Conservation (phyloP, 2,329 filamentous ascomycete species). For the Trichophyton benhamiae region DNA sequence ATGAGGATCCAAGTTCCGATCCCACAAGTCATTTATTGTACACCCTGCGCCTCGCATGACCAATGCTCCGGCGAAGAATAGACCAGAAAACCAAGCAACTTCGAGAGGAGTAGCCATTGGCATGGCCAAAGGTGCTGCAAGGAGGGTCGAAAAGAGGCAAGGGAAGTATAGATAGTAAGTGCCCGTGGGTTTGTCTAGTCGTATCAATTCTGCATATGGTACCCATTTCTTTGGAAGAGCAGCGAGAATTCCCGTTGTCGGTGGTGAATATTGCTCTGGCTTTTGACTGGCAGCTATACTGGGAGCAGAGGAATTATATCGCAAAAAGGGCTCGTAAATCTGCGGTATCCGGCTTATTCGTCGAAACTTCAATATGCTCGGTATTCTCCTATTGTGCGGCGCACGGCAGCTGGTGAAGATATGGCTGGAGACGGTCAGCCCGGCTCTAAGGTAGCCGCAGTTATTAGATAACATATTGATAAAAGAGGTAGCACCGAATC, state of each 20-base stretch:
- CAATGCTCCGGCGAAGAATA: conserved; percentile 34
- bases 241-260: conserved; percentile 35
- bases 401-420: neutral
- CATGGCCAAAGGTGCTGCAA: conserved; percentile 31
- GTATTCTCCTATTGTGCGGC: neutral
- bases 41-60: conserved; percentile 42
- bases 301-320: neutral
- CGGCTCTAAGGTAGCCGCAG: neutral
- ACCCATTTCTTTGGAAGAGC: conserved; percentile 40
- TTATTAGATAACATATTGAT: neutral
- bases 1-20: conserved; percentile 42
- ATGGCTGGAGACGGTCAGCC: neutral
- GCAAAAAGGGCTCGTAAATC: neutral
- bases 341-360: neutral
- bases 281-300: neutral
- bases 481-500: neutral
- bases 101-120: conserved; percentile 28
- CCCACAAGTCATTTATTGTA: conserved; percentile 46
- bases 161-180: conserved; percentile 44
- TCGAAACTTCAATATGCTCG: neutral
- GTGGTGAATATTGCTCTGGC: conserved; percentile 31
- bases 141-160: conserved; percentile 37
- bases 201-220: conserved; percentile 43
- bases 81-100: conserved; percentile 27
- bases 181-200: conserved; percentile 41